Evolutionary conservation across 225 moss, liverwort and hornwort species (phyloP), one percentile per base, ranked within the genome.

Genomic region (Physcomitrium patens): DNA sequence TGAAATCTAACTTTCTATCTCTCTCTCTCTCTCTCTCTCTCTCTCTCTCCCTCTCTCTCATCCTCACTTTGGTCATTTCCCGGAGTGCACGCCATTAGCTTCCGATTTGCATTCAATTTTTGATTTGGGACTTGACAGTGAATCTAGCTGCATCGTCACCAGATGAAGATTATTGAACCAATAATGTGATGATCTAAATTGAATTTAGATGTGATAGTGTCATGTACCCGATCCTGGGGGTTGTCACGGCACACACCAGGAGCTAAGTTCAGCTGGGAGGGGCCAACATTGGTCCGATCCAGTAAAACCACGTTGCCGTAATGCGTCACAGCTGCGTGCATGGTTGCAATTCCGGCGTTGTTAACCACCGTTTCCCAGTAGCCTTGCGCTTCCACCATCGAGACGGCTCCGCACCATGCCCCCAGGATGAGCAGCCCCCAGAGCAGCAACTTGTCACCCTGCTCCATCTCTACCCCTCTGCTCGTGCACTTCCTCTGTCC

Each of bases 301-400:
- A 86, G 77, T 79, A 89, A 69, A 24, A 89, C 79, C 54, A 86
- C 89, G 75, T 77, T 82, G 10, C 84, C 80, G 56, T 78, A 77
- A 56, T 84, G 84, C 57, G 86, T 80, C 61, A 89, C 86, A 7
- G 86, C 86, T 1, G 86, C 53, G 76, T 89, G 89, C 89, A 86
- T 86, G 52, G 89, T 82, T 3, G 89, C 3, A 17, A 89, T 86
- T 43, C 89, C 89, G 14, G 89, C 89, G 72, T 82, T 76, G 2
- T 66, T 12, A 54, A 86, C 86, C 68, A 71, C 86, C 15, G 86
- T 83, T 73, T 84, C 81, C 89, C 89, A 89, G 57, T 60, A 82
- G 37, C 87, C 87, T 77, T 84, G 84, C 15, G 68, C 84, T 18
- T 80, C 70, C 71, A 49, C 84, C 31, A 62, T 65, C 24, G 72